A percentile compares a stretch with the other conserved stretches of the same genome.
Conservation (phyloP, 2,329 filamentous ascomycete genomes). For the Aureobasidium sp. region DNA sequence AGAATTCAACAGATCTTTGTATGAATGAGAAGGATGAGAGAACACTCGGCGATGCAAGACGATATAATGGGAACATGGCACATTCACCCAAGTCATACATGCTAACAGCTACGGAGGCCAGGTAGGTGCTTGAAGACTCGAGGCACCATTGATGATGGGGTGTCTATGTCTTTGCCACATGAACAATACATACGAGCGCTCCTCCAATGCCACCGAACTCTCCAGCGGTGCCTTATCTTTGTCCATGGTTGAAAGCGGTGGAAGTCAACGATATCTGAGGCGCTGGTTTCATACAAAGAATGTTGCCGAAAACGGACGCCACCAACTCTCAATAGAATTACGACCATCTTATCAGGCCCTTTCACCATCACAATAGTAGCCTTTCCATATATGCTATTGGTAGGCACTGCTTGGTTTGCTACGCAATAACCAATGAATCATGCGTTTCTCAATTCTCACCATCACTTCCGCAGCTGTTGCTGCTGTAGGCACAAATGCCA, state of each 20-base stretch:
- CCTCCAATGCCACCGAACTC: neutral
- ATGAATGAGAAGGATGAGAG: no score
- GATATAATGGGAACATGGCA: no score
- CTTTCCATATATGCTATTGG: neutral
- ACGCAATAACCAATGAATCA: neutral
- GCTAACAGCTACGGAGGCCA: no score
- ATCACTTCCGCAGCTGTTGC: neutral
- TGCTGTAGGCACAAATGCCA: neutral
- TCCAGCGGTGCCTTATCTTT: neutral
- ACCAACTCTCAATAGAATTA: neutral
- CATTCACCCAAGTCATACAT: no score
- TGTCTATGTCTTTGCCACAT: neutral
- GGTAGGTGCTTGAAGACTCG: no score
- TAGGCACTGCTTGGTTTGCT: neutral
- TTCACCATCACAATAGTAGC: conserved; percentile 2
- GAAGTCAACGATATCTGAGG: neutral
- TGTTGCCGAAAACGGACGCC: conserved; percentile 18
- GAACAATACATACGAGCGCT: neutral
- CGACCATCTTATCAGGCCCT: neutral
- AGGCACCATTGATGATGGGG: no score
- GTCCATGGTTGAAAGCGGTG: neutral
- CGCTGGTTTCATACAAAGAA: conserved; percentile 5
- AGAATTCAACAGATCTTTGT: no score
- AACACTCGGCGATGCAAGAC: no score
- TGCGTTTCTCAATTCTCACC: neutral